Percentiles rank a stretch among this genome's conserved stretches.
Evolutionary conservation across 306 rosid species (phyloP).

Genomic region (Prunus davidiana): DNA sequence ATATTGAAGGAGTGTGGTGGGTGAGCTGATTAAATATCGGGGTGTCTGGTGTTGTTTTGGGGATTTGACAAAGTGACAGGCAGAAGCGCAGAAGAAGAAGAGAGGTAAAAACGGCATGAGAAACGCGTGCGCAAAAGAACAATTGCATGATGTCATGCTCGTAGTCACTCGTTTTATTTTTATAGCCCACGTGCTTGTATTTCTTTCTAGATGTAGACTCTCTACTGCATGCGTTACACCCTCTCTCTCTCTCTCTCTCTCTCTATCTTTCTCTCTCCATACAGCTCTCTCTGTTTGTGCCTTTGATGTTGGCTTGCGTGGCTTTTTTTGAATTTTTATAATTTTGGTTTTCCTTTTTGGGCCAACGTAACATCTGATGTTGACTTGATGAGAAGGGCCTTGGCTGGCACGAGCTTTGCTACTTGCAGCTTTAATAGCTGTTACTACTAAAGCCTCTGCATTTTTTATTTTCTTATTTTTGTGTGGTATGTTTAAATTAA

Average conservation of each 20-base stretch:
- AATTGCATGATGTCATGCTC: background rate
- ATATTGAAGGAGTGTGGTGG: conserved; percentile 14
- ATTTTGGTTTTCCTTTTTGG: too few species aligned
- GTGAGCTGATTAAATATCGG: background rate
- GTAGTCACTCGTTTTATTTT: background rate
- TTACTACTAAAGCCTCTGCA: too few species aligned
- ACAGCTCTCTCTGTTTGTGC: too few species aligned
- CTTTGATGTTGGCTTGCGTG: too few species aligned
- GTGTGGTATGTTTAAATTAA: too few species aligned
- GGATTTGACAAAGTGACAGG: background rate
- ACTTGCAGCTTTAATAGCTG: too few species aligned
- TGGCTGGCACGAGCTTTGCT: too few species aligned
- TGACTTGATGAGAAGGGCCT: too few species aligned
- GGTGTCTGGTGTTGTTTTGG: background rate
- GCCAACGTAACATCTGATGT: too few species aligned
- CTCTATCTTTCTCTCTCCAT: too few species aligned
- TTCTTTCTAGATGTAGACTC: background rate
- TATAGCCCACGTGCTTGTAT: conserved; percentile 12
- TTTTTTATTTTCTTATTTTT: too few species aligned
- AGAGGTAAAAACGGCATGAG: conserved; percentile 29
- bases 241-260: background rate
- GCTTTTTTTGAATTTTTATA: too few species aligned
- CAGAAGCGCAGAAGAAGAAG: background rate
- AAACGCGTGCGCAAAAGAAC: conserved; percentile 56
- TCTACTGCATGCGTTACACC: background rate